Conservation (phyloP, 169 alveolate species). For the Plasmodium knowlesi region DNA sequence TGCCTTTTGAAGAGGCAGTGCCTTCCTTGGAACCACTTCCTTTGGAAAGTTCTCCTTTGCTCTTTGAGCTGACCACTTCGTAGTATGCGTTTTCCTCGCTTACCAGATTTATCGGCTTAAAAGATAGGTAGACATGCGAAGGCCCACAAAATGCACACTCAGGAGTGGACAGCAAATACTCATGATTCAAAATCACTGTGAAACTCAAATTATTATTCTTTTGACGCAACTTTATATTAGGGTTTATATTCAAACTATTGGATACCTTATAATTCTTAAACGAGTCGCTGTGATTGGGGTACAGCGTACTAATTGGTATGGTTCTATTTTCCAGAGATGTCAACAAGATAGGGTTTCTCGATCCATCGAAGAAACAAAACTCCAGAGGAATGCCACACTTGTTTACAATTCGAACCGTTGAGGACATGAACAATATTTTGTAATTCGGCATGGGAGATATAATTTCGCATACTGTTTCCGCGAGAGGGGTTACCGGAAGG, state of each 20-base stretch:
- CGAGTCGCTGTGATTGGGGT: constrained; percentile 68
- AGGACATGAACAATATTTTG: constrained; percentile 86
- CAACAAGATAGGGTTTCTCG: constrained; percentile 78
- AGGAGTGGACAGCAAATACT: constrained; percentile 74
- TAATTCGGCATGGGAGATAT: constrained; percentile 88
- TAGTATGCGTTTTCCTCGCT: constrained; percentile 33
- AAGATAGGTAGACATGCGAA: constrained; percentile 62
- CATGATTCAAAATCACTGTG: constrained; percentile 73
- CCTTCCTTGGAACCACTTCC: background rate
- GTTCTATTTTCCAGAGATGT: constrained; percentile 80
- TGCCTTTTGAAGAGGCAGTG: background rate
- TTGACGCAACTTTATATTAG: constrained; percentile 50
- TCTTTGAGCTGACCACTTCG: background rate
- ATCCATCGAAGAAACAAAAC: constrained; percentile 82
- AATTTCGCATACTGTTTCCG: constrained; percentile 83
- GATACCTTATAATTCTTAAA: constrained; percentile 70
- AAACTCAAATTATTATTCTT: constrained; percentile 64
- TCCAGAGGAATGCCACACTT: constrained; percentile 88
- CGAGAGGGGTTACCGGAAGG: constrained; percentile 45
- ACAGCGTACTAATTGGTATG: constrained; percentile 76
- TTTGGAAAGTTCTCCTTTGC: background rate
- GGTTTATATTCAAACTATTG: constrained; percentile 66
- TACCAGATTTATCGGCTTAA: constrained; percentile 55
- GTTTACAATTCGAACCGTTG: constrained; percentile 86
- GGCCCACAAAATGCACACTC: constrained; percentile 73